Percentiles rank a stretch among this genome's conserved stretches.
phyloP scores from a whole-genome alignment of 176 grass and related monocot genomes.

The Urochloa ruziziensis region DNA sequence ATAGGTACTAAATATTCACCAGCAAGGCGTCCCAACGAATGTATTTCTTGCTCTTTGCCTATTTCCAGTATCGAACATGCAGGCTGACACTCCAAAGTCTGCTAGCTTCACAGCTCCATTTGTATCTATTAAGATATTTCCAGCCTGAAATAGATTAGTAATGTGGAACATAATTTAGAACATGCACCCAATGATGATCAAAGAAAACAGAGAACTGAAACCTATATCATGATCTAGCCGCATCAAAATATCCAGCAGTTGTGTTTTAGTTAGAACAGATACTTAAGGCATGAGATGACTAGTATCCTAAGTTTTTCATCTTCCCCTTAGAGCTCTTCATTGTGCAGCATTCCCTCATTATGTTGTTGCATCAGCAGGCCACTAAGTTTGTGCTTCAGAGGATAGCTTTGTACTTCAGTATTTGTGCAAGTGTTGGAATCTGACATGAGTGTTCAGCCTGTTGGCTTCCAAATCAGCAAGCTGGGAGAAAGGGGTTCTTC shows the following conservation, averaged over 20 bases:
- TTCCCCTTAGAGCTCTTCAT: background rate
- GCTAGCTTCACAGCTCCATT: constrained; percentile 94
- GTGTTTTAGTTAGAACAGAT: background rate
- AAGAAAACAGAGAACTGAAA: constrained; percentile 15
- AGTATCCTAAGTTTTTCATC: background rate
- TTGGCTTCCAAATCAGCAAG: background rate
- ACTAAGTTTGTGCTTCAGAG: background rate
- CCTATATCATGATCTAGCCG: constrained; percentile 2
- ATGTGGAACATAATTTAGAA: constrained; percentile 46
- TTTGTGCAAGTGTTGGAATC: background rate
- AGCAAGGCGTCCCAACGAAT: constrained; percentile 97
- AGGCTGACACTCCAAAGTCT: constrained; percentile 94
- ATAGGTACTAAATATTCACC: constrained; percentile 42
- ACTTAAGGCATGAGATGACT: background rate
- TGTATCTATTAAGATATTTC: constrained; percentile 94
- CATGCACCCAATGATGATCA: constrained; percentile 5
- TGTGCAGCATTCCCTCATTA: background rate
- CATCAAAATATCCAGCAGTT: background rate
- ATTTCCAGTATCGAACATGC: constrained; percentile 98
- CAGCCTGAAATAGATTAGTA: constrained; percentile 78
- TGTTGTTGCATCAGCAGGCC: background rate
- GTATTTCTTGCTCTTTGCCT: constrained; percentile 92
- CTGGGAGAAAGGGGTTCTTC: background rate
- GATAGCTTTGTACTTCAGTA: background rate
- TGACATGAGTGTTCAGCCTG: background rate